A percentile compares a stretch with the other conserved stretches of the same genome.
Conservation (phyloP, 176 grass and related monocot genomes). For the Alloteropsis semialata region DNA sequence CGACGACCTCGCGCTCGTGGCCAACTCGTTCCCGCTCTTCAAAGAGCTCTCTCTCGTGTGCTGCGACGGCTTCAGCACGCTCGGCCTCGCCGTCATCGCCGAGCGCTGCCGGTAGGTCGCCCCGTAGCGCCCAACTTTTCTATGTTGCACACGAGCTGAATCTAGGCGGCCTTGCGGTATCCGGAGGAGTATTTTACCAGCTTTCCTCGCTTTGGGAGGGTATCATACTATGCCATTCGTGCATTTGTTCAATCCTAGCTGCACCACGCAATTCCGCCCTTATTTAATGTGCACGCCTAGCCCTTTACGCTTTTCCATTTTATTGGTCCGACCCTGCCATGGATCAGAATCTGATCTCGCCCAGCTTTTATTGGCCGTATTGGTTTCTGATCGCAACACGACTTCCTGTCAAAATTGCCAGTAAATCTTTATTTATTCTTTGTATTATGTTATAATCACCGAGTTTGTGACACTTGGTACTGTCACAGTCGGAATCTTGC, state of each 20-base stretch:
- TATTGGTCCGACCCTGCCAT: slow-evolving; percentile 26
- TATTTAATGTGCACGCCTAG: slow-evolving; percentile 39
- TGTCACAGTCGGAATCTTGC: slow-evolving; percentile 33
- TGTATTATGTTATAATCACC: slow-evolving; percentile 11
- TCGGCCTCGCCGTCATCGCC: slow-evolving; percentile 70
- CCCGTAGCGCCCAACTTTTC: background rate
- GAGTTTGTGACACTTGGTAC: slow-evolving; percentile 5
- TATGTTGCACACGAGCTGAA: slow-evolving; percentile 21
- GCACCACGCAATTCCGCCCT: slow-evolving; percentile 25
- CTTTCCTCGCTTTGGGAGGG: slow-evolving; percentile 32
- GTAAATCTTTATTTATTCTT: slow-evolving; percentile 17
- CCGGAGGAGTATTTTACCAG: slow-evolving; percentile 18
- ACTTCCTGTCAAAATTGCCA: slow-evolving; percentile 9
- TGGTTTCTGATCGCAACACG: slow-evolving; percentile 22
- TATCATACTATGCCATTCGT: slow-evolving; percentile 34
- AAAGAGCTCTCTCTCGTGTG: slow-evolving; percentile 76
- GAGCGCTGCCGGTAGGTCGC: slow-evolving; percentile 66
- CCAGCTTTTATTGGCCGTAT: slow-evolving; percentile 30
- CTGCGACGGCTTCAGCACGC: slow-evolving; percentile 93
- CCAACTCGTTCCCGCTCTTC: slow-evolving; percentile 61
- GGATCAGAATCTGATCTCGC: slow-evolving; percentile 45
- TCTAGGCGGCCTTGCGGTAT: slow-evolving; percentile 16
- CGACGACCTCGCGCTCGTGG: slow-evolving; percentile 59
- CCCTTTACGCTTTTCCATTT: slow-evolving; percentile 44
- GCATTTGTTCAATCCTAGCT: slow-evolving; percentile 43